Base-by-base conservation (phyloP, 1,139 yeast species). In the Magnusiomyces clavatus region DNA sequence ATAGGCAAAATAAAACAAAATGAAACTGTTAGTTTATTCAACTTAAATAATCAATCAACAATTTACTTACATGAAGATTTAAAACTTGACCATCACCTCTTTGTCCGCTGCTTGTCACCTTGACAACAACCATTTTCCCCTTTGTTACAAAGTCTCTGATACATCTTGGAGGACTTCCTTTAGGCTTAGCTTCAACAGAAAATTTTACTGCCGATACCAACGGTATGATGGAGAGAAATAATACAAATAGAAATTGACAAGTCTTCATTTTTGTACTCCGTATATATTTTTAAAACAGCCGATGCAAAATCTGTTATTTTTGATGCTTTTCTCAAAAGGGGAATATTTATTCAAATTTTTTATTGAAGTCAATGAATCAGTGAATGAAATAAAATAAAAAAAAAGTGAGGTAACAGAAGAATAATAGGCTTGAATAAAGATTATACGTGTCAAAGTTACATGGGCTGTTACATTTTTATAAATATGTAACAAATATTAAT, bases 141-240 rank as follows among this genome's bases (percentile, higher is more conserved):
- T 82, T 85, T 51, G 78, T 75, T 50, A 87, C 95, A 66, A 90
- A 90, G 68, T 90, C 97, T 66, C 97, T 85, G 58, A 90, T 80
- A 74, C 98, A 90, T 55, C 78, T 73, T 36, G 82, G 82, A 38
- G 67, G 59, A 12, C 62, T 59, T 46, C 65, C 65, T 41, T 56
- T 56, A 14, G 64, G 60, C 29, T 57, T 43, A 17, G 72, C 70
- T 20, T 66, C 68, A 29, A 69, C 66, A 29, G 61, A 55, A 56
- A 69, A 69, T 52, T 62, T 63, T 44, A 69, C 61, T 2, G 69
- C 72, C n/a, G 58, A 48, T 31, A 55, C 68, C 14, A 56, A 36
- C 4, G 60, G 49, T n/a, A 60, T 43, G 17, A 61, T 53, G 43
- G 57, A 51, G 37, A 60, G 42, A 13, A 61, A 42, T 29, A 55